Percentiles rank a stretch among this genome's conserved stretches.
Evolutionary conservation across 106 monocot species (phyloP).

Genomic region (Dendrobium nobile): DNA sequence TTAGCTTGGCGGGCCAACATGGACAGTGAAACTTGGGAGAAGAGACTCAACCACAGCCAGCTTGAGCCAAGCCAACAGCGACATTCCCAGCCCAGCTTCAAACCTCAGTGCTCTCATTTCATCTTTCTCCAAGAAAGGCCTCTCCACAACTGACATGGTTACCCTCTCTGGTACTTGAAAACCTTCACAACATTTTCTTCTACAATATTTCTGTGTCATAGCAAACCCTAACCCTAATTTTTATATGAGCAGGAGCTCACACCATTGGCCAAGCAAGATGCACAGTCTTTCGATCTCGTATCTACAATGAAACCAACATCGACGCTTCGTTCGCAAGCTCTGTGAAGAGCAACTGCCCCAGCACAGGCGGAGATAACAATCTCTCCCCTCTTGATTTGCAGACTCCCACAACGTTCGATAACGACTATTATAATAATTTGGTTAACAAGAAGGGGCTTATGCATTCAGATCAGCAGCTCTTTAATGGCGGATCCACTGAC

Average conservation of each 20-base stretch:
- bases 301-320: slow-evolving; percentile 53
- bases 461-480: slow-evolving; percentile 46
- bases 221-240: neutral
- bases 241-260: slow-evolving; percentile 27
- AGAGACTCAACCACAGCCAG: slow-evolving; percentile 69
- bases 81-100: slow-evolving; percentile 44
- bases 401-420: slow-evolving; percentile 30
- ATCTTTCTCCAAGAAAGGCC: slow-evolving; percentile 37
- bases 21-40: slow-evolving; percentile 62
- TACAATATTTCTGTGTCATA: neutral
- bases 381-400: slow-evolving; percentile 27
- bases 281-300: slow-evolving; percentile 21
- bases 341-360: slow-evolving; percentile 28
- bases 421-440: slow-evolving; percentile 34
- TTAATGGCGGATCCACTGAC: slow-evolving; percentile 28
- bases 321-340: slow-evolving; percentile 24
- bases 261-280: slow-evolving; percentile 51
- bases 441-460: slow-evolving; percentile 28
- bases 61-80: slow-evolving; percentile 42
- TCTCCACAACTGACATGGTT: slow-evolving; percentile 41
- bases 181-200: too few relatives aligned
- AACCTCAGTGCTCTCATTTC: slow-evolving; percentile 37
- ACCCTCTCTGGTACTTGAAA: slow-evolving; percentile 38
- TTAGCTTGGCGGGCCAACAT: slow-evolving; percentile 70
- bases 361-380: slow-evolving; percentile 28